These are phyloP conservation scores for Huntiella moniliformis DNA, from an alignment of 2,329 filamentous ascomycete species.

Conservation along the genomic window DNA sequence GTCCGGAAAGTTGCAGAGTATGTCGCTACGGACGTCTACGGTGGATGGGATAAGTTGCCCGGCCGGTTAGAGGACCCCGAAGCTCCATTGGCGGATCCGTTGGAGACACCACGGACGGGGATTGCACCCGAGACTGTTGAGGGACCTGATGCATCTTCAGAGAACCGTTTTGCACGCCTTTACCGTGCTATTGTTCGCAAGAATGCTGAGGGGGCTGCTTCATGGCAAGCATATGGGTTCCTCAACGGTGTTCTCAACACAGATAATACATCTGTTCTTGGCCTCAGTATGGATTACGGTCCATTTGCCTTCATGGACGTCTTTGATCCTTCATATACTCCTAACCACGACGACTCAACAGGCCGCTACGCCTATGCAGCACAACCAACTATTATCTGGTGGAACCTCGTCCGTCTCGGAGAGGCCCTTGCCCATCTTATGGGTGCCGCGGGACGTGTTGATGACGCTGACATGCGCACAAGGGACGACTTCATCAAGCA, in stretches of 20 bases:
- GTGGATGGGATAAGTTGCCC: conserved; percentile 72
- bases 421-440: conserved; percentile 79
- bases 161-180: conserved; percentile 74
- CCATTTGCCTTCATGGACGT: conserved; percentile 97
- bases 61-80: conserved; percentile 34
- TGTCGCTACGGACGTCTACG: conserved; percentile 70
- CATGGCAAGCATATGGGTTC: conserved; percentile 98
- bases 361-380: conserved; percentile 83
- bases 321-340: conserved; percentile 86
- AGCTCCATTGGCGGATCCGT: conserved; percentile 19
- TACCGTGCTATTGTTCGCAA: conserved; percentile 74
- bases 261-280: conserved; percentile 84
- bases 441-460: conserved; percentile 54
- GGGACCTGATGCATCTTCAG: conserved; percentile 45
- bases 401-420: conserved; percentile 84
- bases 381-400: conserved; percentile 94
- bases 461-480: conserved; percentile 43
- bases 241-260: conserved; percentile 98
- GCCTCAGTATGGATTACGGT: conserved; percentile 82
- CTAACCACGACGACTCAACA: conserved; percentile 85
- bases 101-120: conserved; percentile 27
- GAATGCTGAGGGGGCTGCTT: conserved; percentile 74
- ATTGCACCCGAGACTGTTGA: conserved; percentile 41
- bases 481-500: conserved; percentile 3
- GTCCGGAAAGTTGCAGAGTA: conserved; percentile 63